phyloP scores from a whole-genome alignment of 257 asterid species.

The Solanum lycopersicoides region DNA sequence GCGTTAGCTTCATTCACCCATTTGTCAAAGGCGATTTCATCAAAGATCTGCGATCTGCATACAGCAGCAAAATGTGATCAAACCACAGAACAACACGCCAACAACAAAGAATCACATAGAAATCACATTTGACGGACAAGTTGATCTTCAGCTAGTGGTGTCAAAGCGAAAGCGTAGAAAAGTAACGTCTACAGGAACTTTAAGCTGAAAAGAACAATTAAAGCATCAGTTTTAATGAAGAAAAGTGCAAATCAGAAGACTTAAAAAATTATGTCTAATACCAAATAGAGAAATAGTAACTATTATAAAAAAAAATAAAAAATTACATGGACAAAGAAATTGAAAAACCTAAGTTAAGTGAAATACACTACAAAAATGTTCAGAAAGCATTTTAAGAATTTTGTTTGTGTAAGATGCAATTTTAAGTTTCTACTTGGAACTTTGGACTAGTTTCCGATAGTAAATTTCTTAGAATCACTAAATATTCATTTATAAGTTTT shows the following conservation, averaged over 20 bases:
- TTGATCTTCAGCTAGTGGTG: neutral
- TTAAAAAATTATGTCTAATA: neutral
- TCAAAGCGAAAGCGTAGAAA: neutral
- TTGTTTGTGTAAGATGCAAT: neutral
- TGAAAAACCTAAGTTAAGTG: neutral
- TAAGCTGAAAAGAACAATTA: neutral
- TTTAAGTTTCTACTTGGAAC: neutral
- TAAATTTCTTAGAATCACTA: neutral
- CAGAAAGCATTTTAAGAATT: neutral
- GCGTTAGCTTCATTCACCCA: constrained; percentile 74
- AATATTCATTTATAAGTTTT: neutral
- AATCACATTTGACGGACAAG: neutral
- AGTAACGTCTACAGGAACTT: neutral
- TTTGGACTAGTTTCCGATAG: neutral
- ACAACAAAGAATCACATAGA: neutral
- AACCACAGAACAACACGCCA: neutral
- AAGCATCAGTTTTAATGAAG: neutral
- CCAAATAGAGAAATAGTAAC: neutral
- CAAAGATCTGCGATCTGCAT: constrained; percentile 49
- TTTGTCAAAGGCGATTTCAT: constrained; percentile 39
- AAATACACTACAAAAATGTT: neutral
- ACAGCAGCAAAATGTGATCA: neutral
- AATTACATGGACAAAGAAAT: neutral
- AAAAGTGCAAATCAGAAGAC: neutral
- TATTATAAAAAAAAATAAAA: neutral